A percentile compares a stretch with the other conserved stretches of the same genome.
These are phyloP conservation scores for Didymella pinodella DNA, from an alignment of 2,329 filamentous ascomycete species.

Conservation along the genomic window DNA sequence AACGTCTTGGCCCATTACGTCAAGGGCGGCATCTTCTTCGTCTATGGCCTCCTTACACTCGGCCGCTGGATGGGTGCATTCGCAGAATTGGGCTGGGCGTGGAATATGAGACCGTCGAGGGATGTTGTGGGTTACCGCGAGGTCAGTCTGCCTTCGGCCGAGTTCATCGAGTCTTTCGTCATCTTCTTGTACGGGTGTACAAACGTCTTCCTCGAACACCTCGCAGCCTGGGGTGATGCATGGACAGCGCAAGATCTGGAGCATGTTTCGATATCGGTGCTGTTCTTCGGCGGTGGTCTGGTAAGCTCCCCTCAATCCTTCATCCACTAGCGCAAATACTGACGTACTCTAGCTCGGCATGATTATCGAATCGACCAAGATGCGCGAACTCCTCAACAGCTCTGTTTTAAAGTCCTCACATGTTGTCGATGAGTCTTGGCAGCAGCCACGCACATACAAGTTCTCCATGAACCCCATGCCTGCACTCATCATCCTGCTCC, in stretches of 20 bases:
- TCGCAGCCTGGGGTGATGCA: constrained; percentile 72
- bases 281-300: constrained; percentile 92
- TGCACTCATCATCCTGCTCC: constrained; percentile 81
- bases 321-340: constrained; percentile 30
- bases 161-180: constrained; percentile 87
- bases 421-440: constrained; percentile 56
- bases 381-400: constrained; percentile 71
- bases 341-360: constrained; percentile 68
- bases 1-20: constrained; percentile 91
- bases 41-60: constrained; percentile 85
- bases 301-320: constrained; percentile 59
- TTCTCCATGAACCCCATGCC: constrained; percentile 90
- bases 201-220: constrained; percentile 92
- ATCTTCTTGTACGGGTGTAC: constrained; percentile 90
- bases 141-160: constrained; percentile 72
- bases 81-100: constrained; percentile 90
- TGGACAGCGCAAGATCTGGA: constrained; percentile 87
- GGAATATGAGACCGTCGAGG: constrained; percentile 79
- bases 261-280: constrained; percentile 88
- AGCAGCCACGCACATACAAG: constrained; percentile 70
- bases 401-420: constrained; percentile 53
- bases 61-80: constrained; percentile 92
- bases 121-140: constrained; percentile 69
- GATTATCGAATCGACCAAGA: constrained; percentile 74
- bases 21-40: constrained; percentile 95